Evolutionary conservation across 1,284 basidiomycete species (phyloP), one percentile per base, ranked within the genome.

Genomic region (Naganishia albida): DNA sequence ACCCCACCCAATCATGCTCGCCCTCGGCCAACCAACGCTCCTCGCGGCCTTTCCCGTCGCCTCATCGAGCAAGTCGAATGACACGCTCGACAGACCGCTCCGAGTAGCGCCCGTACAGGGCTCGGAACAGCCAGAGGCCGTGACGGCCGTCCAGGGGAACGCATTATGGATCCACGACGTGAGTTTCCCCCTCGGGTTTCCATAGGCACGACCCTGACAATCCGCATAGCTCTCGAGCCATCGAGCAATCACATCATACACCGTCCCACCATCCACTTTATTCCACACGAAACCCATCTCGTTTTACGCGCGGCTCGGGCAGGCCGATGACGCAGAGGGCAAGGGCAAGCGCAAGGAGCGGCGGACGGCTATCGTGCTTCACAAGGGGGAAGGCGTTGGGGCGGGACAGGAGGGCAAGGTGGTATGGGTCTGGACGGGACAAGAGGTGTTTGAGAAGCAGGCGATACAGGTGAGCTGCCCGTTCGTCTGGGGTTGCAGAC

Each of bases 131-230:
- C 56, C 69, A 54, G 67, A 72, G 54, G 76, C 75, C 0, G 76
- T 80, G 0, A 75, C 75, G 39, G 77, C 76, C 43, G 78, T 79
- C 42, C 74, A 75, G 68, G 78, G 77, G 3, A 77, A 78, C 67
- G 78, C 77, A 3, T 68, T 80, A 18, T 80, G 78, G 78, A 79
- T 76, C 1, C 78, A 80, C 63, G 77, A 80, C 67, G 78, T 80
- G 71, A 72, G 78, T 71, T 16, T 12, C 26, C 38, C 23, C 0
- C 38, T 20, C 43, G 28, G 1, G 30, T 38, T 25, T 26, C 16
- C 0, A 2, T 7, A 20, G 6, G 3, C 12, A 20, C 20, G n/a
- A n/a, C 8, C 8, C 23, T 28, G 49, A 42, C 53, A 13, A 44
- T 40, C 34, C 42, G 48, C 26, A 3, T 55, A 80, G 78, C 67